Base-by-base conservation (phyloP, 2,329 filamentous ascomycete species). In the Conoideocrella luteorostrata region DNA sequence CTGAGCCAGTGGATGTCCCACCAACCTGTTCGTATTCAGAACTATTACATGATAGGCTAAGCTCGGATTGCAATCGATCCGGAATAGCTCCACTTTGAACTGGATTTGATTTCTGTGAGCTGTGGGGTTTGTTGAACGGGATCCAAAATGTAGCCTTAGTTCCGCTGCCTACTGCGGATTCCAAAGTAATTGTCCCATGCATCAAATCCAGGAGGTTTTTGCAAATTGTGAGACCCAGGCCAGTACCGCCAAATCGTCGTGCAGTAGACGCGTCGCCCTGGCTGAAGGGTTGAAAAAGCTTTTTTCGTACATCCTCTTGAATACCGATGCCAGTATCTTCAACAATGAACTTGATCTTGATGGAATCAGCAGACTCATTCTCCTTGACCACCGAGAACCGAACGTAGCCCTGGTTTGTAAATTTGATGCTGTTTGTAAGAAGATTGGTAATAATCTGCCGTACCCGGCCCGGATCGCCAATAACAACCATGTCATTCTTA, bases 401-500 rank as follows among this genome's bases (percentile, higher is more conserved):
- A 20, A 88, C 83, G 44, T 74, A 75, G 2, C 84, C 84, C 45
- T 82, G 74, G 13, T 75, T 78, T 0, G 83, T 87, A 55, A 88
- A 88, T 52, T 87, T 87, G 64, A 87, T 84, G 49, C 78, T 82
- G 59, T 88, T 88, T 3, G 84, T 88, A 17, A 90, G 67, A 2
- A 91, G 67, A 55, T 90, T 91, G 2, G 83, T 88, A 30, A 91
- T 75, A 47, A 95, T 90, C 56, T 95, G 89, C 38, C 89, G 79
- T 24, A 95, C 71, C 28, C 88, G 77, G 10, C 88, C 87, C 7
- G 88, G 88, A 55, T 95, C 89, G 12, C 90, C 89, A 55, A 95
- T 81, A 4, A 95, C 87, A 37, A 89, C 82, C 44, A 93, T 68
- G 52, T 88, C 80, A 24, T 73, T 72, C 39, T 77, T 75, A 7